Conservation (phyloP, 208 protist genomes). For the Leishmania guyanensis region DNA sequence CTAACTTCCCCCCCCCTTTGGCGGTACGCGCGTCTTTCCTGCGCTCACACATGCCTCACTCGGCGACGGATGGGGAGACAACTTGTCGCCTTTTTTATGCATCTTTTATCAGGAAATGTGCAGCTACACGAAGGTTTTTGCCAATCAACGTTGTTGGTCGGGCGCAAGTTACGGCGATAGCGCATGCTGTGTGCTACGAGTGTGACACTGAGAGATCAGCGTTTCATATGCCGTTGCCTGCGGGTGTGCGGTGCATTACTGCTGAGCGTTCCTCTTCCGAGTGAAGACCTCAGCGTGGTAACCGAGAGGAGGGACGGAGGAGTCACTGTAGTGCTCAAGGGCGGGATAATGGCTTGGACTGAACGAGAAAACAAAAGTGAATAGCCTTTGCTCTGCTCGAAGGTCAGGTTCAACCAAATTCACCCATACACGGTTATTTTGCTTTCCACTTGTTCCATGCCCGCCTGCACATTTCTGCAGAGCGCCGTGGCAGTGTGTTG, state of each 20-base stretch:
- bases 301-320: neutral
- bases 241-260: neutral
- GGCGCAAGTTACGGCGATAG: neutral
- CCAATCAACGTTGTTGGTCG: neutral
- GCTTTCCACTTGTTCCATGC: neutral
- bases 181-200: neutral
- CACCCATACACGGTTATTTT: neutral
- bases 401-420: neutral
- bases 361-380: neutral
- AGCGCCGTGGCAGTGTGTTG: neutral
- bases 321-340: neutral
- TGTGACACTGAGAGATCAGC: neutral
- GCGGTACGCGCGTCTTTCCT: neutral
- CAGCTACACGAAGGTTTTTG: neutral
- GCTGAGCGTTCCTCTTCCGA: neutral
- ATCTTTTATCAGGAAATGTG: neutral
- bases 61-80: neutral
- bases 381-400: neutral
- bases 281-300: neutral
- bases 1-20: neutral
- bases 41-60: neutral
- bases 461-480: neutral
- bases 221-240: neutral
- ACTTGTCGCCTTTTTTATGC: neutral
- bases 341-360: neutral